A percentile compares a stretch with the other conserved stretches of the same genome.
Evolutionary conservation across 768 basidiomycete species (phyloP).

Genomic region (Hydnomerulius pinastri): DNA sequence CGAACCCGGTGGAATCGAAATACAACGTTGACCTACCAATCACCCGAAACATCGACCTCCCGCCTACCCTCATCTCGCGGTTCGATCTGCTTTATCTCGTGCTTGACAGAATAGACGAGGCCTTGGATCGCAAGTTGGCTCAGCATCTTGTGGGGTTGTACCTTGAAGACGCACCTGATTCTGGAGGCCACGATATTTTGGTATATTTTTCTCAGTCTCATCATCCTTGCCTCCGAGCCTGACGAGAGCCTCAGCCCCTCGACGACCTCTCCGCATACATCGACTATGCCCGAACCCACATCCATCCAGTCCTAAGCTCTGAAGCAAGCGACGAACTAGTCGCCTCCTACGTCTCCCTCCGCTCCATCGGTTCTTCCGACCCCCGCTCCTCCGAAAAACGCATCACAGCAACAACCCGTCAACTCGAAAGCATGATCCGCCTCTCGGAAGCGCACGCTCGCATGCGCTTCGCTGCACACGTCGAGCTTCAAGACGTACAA

Average conservation of each 20-base stretch:
- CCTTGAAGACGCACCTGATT: slow-evolving; percentile 79
- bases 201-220: slow-evolving; percentile 45
- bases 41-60: slow-evolving; percentile 94
- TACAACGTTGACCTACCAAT: slow-evolving; percentile 92
- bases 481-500: slow-evolving; percentile 83
- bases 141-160: slow-evolving; percentile 93
- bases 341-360: slow-evolving; percentile 88
- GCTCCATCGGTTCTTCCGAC: slow-evolving; percentile 84
- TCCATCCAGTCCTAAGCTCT: slow-evolving; percentile 86
- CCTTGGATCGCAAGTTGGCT: slow-evolving; percentile 80
- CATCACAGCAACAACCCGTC: slow-evolving; percentile 97
- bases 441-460: slow-evolving; percentile 95
- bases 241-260: slow-evolving; percentile 59
- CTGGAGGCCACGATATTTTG: slow-evolving; percentile 66
- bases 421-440: slow-evolving; percentile 96
- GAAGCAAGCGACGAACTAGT: slow-evolving; percentile 86
- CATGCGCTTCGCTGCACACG: slow-evolving; percentile 89
- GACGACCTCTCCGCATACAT: slow-evolving; percentile 93
- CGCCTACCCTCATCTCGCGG: slow-evolving; percentile 95
- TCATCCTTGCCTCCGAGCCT: not conserved
- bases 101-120: slow-evolving; percentile 91
- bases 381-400: slow-evolving; percentile 86
- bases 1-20: slow-evolving; percentile 95
- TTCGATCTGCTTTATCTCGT: slow-evolving; percentile 97
- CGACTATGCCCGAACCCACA: slow-evolving; percentile 83